Percentiles rank a stretch among this genome's conserved stretches.
Conservation (phyloP, 352 stramenopile species). For the Pythium angustatum region DNA sequence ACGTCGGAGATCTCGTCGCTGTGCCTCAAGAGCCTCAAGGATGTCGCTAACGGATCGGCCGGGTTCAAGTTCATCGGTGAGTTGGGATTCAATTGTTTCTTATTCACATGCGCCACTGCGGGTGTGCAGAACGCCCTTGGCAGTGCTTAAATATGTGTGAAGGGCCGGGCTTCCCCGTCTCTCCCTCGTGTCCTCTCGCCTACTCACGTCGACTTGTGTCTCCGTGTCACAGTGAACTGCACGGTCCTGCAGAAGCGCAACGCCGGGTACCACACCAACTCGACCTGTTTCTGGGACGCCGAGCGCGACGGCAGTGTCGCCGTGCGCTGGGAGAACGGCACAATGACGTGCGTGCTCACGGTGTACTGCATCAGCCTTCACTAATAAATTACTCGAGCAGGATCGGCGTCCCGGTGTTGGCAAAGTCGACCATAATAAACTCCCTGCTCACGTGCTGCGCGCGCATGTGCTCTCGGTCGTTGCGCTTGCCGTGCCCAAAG, state of each 20-base stretch:
- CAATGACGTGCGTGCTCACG: slow-evolving; percentile 41
- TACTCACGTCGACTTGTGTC: neutral
- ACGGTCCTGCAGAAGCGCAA: slow-evolving; percentile 90
- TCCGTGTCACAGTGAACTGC: slow-evolving; percentile 65
- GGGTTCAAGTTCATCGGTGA: slow-evolving; percentile 90
- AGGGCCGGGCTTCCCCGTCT: no score
- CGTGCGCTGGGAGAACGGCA: slow-evolving; percentile 43
- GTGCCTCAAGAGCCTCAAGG: slow-evolving; percentile 84
- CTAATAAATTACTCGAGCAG: slow-evolving; percentile 31
- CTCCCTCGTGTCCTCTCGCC: no score
- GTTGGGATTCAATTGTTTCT: slow-evolving; percentile 19
- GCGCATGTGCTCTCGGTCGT: slow-evolving; percentile 8
- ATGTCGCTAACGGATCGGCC: slow-evolving; percentile 77
- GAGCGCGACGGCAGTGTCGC: slow-evolving; percentile 79
- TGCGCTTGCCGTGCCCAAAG: slow-evolving; percentile 46
- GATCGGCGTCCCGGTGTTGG: slow-evolving; percentile 41
- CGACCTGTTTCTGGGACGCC: slow-evolving; percentile 86
- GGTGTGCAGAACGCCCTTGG: no score
- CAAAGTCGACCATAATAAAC: slow-evolving; percentile 87
- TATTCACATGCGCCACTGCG: neutral
- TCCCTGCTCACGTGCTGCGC: slow-evolving; percentile 34
- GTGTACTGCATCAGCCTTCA: slow-evolving; percentile 47
- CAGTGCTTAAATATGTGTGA: slow-evolving; percentile 9
- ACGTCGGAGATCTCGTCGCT: slow-evolving; percentile 72
- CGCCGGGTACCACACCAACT: slow-evolving; percentile 85